phyloP scores from a whole-genome alignment of 2,329 filamentous ascomycete species.

The Celoporthe dispersa region DNA sequence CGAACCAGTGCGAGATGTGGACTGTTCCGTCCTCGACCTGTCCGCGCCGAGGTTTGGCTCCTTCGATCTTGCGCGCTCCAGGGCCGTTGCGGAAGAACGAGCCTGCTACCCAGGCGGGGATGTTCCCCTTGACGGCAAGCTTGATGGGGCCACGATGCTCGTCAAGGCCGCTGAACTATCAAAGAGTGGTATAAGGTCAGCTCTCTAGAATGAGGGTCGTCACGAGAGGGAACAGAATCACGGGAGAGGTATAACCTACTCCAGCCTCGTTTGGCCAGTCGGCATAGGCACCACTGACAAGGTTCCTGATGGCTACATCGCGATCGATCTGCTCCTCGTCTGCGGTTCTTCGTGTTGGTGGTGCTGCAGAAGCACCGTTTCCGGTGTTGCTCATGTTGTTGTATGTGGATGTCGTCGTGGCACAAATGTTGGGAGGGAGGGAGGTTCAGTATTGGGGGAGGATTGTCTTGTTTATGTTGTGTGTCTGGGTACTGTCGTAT shows the following conservation, averaged over 20 bases:
- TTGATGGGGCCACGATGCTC: conserved; percentile 69
- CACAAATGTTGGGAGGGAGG: not conserved
- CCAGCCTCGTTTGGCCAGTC: conserved; percentile 55
- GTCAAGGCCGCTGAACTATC: conserved; percentile 72
- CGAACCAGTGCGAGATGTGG: conserved; percentile 77
- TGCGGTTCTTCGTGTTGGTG: conserved; percentile 4
- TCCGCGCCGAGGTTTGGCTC: conserved; percentile 53
- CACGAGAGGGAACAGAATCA: not conserved
- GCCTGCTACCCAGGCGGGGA: conserved; percentile 74
- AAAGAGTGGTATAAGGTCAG: not conserved
- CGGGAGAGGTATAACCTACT: conserved; percentile 38
- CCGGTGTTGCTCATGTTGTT: not conserved
- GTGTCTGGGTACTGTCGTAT: not conserved
- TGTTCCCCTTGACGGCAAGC: conserved; percentile 65
- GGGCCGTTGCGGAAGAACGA: conserved; percentile 76
- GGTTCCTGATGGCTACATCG: conserved; percentile 21
- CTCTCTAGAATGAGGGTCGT: too few relatives aligned
- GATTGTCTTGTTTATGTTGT: not conserved
- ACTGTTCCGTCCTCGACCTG: conserved; percentile 45
- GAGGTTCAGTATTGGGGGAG: too few relatives aligned
- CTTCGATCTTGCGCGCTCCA: conserved; percentile 65
- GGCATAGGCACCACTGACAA: conserved; percentile 41
- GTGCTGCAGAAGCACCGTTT: not conserved
- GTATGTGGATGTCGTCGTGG: not conserved
- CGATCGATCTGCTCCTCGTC: conserved; percentile 20